These are phyloP conservation scores for Orbilia brochopaga DNA, from an alignment of 2,329 filamentous ascomycete genomes.

Conservation along the genomic window DNA sequence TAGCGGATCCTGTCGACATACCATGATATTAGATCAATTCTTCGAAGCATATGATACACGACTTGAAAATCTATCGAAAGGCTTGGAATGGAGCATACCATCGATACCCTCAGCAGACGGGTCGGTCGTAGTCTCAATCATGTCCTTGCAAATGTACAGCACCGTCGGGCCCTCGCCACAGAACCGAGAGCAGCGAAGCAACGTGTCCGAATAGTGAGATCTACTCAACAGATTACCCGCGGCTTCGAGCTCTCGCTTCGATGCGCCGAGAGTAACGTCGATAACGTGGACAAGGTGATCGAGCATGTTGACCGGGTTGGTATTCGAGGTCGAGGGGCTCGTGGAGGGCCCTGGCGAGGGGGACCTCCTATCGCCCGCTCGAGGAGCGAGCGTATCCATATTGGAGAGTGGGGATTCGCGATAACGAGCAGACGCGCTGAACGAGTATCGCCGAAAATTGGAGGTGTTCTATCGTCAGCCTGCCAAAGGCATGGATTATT, in stretches of 20 bases:
- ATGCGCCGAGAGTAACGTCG: conserved; percentile 75
- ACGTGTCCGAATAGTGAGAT: conserved; percentile 74
- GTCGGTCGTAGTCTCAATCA: conserved; percentile 59
- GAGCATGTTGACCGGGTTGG: conserved; percentile 73
- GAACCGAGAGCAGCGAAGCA: conserved; percentile 86
- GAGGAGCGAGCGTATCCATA: conserved; percentile 45
- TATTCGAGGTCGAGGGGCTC: conserved; percentile 28
- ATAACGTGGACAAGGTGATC: conserved; percentile 75
- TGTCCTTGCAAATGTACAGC: conserved; percentile 88
- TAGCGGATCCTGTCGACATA: conserved; percentile 16
- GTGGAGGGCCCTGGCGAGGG: conserved; percentile 42
- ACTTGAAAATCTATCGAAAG: not conserved
- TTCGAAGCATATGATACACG: not conserved
- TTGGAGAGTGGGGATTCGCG: conserved; percentile 14
- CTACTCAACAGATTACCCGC: conserved; percentile 82
- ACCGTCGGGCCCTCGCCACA: conserved; percentile 84
- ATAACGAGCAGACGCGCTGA: conserved; percentile 6
- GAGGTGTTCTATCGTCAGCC: conserved; percentile 6
- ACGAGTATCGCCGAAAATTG: conserved; percentile 21
- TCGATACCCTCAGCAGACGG: conserved; percentile 33
- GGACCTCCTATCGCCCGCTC: conserved; percentile 48
- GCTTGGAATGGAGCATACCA: conserved; percentile 11
- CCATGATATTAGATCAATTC: not conserved
- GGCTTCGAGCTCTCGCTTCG: conserved; percentile 77
- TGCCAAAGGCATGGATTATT: not conserved